phyloP scores from a whole-genome alignment of 805 yeast species.

The Wickerhamomyces silvicola region DNA sequence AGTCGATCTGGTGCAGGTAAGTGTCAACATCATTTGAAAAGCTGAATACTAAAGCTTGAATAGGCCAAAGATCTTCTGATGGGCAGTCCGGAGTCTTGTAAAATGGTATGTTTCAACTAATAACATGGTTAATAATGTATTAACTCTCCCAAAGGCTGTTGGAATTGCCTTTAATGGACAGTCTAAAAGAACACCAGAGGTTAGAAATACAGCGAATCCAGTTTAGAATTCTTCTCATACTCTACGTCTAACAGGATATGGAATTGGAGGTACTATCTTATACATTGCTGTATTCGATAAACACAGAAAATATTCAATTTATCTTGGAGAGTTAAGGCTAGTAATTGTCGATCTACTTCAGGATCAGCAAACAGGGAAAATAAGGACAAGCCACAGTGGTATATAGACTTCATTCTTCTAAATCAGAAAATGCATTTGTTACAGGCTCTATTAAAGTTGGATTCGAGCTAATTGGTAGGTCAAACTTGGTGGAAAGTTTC shows the following conservation, averaged over 20 bases:
- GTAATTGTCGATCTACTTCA: conserved; percentile 16
- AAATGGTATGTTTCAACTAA: conserved; percentile 4
- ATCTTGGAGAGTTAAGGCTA: conserved; percentile 22
- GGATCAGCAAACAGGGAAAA: conserved; percentile 3
- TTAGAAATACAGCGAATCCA: conserved; percentile 19
- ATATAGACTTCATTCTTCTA: conserved; percentile 36
- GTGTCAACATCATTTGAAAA: neutral
- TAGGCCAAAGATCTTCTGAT: conserved; percentile 20
- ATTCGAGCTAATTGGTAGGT: conserved; percentile 30
- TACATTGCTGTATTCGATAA: conserved; percentile 22
- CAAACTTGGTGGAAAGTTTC: conserved; percentile 13
- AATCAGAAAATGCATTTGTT: conserved; percentile 33
- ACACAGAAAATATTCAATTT: conserved; percentile 21
- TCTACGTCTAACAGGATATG: conserved; percentile 7
- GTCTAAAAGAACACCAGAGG: conserved; percentile 14
- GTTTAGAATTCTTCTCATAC: conserved; percentile 15
- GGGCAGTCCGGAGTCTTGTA: conserved; percentile 10
- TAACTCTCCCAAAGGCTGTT: conserved; percentile 13
- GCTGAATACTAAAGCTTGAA: neutral
- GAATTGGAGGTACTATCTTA: conserved; percentile 10
- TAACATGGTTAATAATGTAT: neutral
- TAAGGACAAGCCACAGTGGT: conserved; percentile 33
- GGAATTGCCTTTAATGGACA: conserved; percentile 19
- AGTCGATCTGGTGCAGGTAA: conserved; percentile 14
- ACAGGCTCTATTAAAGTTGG: conserved; percentile 42